These are phyloP conservation scores for Gentiana straminea DNA, from an alignment of 257 asterid species.

Conservation along the genomic window DNA sequence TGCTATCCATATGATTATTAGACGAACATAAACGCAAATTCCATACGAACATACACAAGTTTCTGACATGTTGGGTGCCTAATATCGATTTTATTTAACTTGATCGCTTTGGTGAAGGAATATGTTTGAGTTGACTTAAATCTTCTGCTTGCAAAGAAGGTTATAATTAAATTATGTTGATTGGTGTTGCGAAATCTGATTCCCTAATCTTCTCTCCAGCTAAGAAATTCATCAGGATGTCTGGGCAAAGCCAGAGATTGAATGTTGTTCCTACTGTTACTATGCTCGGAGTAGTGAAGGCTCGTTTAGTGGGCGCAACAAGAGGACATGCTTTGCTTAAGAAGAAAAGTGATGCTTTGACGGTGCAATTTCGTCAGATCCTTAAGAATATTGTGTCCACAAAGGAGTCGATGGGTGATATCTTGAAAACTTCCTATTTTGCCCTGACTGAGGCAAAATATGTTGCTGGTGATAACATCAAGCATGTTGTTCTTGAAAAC, in stretches of 20 bases:
- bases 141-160: neutral
- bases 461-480: constrained; percentile 39
- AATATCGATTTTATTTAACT: neutral
- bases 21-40: too few species aligned
- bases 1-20: too few species aligned
- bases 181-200: neutral
- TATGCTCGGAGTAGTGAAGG: constrained; percentile 38
- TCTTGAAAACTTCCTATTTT: constrained; percentile 32
- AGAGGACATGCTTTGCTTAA: constrained; percentile 45
- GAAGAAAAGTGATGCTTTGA: constrained; percentile 43
- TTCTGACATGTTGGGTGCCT: too few species aligned
- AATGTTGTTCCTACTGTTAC: constrained; percentile 43
- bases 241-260: constrained; percentile 38
- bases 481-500: constrained; percentile 40
- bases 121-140: neutral
- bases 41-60: too few species aligned
- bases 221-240: constrained; percentile 20
- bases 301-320: constrained; percentile 41
- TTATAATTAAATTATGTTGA: neutral
- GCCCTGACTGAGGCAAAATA: constrained; percentile 37
- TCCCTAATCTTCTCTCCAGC: constrained; percentile 1
- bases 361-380: constrained; percentile 41
- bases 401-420: constrained; percentile 40
- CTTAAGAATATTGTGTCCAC: constrained; percentile 34
- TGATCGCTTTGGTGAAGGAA: neutral